Evolutionary conservation across 2,329 filamentous ascomycete genomes (phyloP), one percentile per base, ranked within the genome.

Genomic region (Rhynchosporium graminicola): DNA sequence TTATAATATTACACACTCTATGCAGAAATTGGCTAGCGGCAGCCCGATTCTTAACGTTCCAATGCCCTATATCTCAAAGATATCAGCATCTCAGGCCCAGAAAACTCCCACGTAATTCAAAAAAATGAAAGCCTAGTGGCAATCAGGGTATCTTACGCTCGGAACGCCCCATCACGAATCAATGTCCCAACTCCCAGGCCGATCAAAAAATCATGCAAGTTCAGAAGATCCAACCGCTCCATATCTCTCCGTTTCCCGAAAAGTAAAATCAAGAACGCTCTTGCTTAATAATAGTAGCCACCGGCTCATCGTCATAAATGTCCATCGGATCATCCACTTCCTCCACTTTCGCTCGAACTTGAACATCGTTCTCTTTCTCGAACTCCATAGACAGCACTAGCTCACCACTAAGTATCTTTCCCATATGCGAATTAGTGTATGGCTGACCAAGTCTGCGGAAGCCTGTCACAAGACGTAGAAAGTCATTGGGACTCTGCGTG

Each of bases 361-460:
- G 46, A 28, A 10, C 38, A 9, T 54, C 33, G 15, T 40, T 38
- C 15, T 42, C 33, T 33, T 40, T 38, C 15, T 42, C 50, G 57
- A 63, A 63, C 1, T 61, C 52, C 51, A 51, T 50, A 4, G 31
- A 9, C 28, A 8, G 15, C 12, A 80, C 68, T 26, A 74, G 67
- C 29, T 67, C 68, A 1, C 78, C 79, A 55, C 71, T 68, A 40
- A 80, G 33, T n/a, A 80, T 68, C 40, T 70, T 72, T 2, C 80
- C 80, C 47, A 83, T 62, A 66, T 82, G 80, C 0, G 80, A 81
- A 65, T 75, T 76, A 10, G 73, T 73, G 59, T 76, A 77, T 52
- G 69, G 74, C 62, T 77, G 74, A 7, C 73, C 78, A 51, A 76
- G 76, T 62, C 71, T 72, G 63, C 73, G 72, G 47, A 74, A 61